phyloP scores from a whole-genome alignment of 768 basidiomycete genomes.

The Kwoniella bestiolae region DNA sequence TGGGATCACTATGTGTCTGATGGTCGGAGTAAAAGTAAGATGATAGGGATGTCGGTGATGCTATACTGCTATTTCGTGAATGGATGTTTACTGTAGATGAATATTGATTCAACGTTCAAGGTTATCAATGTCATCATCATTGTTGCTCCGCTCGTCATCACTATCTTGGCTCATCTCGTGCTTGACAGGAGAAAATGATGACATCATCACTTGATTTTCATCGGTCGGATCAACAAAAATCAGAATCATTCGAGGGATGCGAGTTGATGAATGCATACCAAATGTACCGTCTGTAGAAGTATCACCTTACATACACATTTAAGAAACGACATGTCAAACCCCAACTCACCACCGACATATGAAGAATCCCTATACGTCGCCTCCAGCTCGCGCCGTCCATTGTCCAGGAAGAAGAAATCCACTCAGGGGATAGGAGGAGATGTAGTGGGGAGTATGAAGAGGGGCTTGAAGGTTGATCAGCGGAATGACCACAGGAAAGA shows the following conservation, averaged over 20 bases:
- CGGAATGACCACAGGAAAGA: neutral
- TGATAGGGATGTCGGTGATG: no score
- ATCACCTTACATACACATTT: no score
- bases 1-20: no score
- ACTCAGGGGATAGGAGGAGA: constrained; percentile 20
- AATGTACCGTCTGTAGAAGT: no score
- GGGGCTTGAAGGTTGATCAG: neutral
- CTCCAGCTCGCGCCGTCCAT: neutral
- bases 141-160: neutral
- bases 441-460: constrained; percentile 29
- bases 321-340: no score
- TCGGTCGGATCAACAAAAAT: neutral
- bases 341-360: neutral
- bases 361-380: neutral
- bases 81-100: no score
- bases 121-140: neutral
- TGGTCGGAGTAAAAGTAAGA: no score
- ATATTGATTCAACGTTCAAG: neutral
- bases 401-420: neutral
- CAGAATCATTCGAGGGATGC: no score
- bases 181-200: constrained; percentile 6
- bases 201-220: constrained; percentile 19
- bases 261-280: no score
- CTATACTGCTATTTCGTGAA: no score
- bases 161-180: no score